A percentile compares a stretch with the other conserved stretches of the same genome.
Evolutionary conservation across 306 rosid genomes (phyloP).

Genomic region (Prunus dulcis): DNA sequence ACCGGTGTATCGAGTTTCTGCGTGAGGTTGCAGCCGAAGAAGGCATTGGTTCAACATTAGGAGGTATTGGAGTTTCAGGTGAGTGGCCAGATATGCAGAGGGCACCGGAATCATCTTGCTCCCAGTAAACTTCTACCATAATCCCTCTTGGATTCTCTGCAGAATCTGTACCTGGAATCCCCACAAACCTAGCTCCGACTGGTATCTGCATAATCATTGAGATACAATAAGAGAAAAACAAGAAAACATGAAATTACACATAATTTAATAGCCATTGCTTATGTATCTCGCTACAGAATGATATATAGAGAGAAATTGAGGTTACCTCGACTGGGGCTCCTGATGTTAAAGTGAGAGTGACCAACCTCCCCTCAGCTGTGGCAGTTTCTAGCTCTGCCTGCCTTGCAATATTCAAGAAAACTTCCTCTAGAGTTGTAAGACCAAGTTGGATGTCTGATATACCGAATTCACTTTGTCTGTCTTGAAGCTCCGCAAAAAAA

Average conservation of each 20-base stretch:
- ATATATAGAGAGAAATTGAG: neutral
- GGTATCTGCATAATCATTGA: constrained; percentile 56
- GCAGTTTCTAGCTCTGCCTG: constrained; percentile 88
- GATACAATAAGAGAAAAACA: neutral
- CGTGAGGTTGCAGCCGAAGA: constrained; percentile 28
- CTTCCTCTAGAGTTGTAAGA: constrained; percentile 89
- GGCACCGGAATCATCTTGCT: constrained; percentile 69
- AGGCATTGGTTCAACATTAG: constrained; percentile 24
- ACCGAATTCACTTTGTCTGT: constrained; percentile 65
- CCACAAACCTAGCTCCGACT: constrained; percentile 63
- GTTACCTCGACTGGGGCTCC: constrained; percentile 56
- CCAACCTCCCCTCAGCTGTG: constrained; percentile 66
- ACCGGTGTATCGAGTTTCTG: constrained; percentile 15
- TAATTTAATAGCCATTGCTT: neutral
- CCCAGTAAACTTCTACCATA: constrained; percentile 85
- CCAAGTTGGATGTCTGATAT: constrained; percentile 83
- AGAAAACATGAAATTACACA: neutral
- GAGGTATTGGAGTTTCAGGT: constrained; percentile 44
- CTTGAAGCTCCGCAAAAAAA: constrained; percentile 68
- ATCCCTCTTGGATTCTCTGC: constrained; percentile 56
- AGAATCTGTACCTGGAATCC: constrained; percentile 78
- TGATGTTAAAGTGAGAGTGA: constrained; percentile 60
- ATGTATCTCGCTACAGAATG: neutral
- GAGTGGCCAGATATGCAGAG: constrained; percentile 70
- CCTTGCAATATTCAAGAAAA: constrained; percentile 79